phyloP scores from a whole-genome alignment of 345 rosid species.

The Capsella bursapastoris region DNA sequence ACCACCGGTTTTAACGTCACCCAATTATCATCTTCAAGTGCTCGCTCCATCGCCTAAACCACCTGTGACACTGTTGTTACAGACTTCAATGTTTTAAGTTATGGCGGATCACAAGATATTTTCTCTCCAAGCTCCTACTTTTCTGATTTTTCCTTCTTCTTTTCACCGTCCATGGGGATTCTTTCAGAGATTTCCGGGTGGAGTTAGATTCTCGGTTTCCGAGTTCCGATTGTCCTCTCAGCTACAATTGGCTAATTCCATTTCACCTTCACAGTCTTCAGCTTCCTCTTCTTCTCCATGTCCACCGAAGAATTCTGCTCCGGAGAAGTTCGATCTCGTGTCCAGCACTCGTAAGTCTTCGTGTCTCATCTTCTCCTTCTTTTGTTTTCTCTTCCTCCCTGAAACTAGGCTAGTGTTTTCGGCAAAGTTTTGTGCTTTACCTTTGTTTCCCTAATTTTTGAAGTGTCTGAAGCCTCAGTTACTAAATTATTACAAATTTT shows the following conservation, averaged over 20 bases:
- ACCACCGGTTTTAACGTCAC: constrained; percentile 28
- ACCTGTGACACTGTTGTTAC: constrained; percentile 29
- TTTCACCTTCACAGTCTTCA: constrained; percentile 33
- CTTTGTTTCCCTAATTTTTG: not conserved
- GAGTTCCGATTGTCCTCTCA: constrained; percentile 21
- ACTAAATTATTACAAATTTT: not conserved
- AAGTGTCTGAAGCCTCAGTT: constrained; percentile 5
- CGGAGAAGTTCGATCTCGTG: constrained; percentile 46
- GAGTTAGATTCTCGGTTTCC: constrained; percentile 32
- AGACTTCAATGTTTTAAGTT: constrained; percentile 24
- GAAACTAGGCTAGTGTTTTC: constrained; percentile 2
- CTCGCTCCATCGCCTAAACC: constrained; percentile 9
- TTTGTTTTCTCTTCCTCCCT: not conserved
- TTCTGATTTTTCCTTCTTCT: constrained; percentile 22
- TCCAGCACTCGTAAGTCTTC: constrained; percentile 51
- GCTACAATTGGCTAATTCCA: constrained; percentile 24
- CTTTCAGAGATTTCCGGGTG: constrained; percentile 7
- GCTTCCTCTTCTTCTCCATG: constrained; percentile 26
- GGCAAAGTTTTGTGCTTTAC: not conserved
- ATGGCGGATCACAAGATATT: constrained; percentile 42
- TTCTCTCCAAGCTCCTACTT: constrained; percentile 41
- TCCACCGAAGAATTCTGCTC: not conserved
- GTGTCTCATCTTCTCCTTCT: not conserved
- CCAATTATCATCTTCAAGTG: constrained; percentile 22
- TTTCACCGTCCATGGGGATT: constrained; percentile 31